Conservation (phyloP, 208 protist genomes). For the Crithidia expoeki region DNA sequence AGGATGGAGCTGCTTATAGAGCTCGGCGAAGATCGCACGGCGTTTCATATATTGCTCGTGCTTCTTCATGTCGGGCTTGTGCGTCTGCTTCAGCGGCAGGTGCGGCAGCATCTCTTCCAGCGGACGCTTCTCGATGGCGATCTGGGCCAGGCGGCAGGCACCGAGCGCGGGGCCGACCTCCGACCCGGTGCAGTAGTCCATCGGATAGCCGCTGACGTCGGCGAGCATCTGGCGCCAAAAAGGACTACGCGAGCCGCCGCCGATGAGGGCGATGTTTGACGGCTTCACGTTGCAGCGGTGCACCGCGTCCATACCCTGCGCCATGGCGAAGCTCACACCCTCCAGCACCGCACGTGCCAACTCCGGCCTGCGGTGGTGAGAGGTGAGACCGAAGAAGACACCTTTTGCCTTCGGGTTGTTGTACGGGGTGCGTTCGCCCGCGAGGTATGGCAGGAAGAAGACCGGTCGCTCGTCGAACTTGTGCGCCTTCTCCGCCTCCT, state of each 20-base stretch:
- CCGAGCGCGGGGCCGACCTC: constrained; percentile 72
- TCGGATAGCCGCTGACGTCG: constrained; percentile 59
- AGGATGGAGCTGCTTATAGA: constrained; percentile 68
- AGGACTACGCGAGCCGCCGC: constrained; percentile 61
- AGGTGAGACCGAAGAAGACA: constrained; percentile 79
- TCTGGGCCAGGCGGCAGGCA: constrained; percentile 70
- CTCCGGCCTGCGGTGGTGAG: constrained; percentile 59
- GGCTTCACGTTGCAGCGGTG: constrained; percentile 70
- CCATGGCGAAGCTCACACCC: constrained; percentile 77
- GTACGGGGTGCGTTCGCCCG: constrained; percentile 76
- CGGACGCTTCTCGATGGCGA: constrained; percentile 58
- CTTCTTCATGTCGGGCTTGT: constrained; percentile 57
- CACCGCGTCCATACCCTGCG: constrained; percentile 77
- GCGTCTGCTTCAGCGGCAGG: constrained; percentile 58
- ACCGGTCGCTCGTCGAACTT: constrained; percentile 60
- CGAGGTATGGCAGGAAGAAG: constrained; percentile 78
- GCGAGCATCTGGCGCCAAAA: constrained; percentile 86
- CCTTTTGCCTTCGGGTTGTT: constrained; percentile 81
- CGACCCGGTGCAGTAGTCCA: constrained; percentile 72
- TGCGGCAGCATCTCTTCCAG: constrained; percentile 59
- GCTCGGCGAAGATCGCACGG: constrained; percentile 49
- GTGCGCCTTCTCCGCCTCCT: constrained; percentile 50
- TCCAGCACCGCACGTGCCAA: constrained; percentile 69
- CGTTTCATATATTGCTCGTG: constrained; percentile 62
- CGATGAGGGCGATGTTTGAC: constrained; percentile 66